Evolutionary conservation across 768 basidiomycete species (phyloP).

Genomic region (Phallus indusiatus): DNA sequence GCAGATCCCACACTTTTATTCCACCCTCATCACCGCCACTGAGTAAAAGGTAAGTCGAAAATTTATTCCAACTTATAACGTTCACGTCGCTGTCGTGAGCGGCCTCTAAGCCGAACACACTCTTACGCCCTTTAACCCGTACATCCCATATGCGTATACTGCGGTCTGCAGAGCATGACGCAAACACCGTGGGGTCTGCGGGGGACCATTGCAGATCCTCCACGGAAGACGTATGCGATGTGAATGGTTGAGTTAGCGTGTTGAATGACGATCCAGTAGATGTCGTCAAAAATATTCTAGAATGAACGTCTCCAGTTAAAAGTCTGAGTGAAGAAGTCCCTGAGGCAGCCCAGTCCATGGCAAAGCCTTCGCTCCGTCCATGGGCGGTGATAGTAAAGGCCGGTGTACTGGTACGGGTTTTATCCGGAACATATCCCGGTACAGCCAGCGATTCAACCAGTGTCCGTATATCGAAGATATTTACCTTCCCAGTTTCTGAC

Average conservation of each 20-base stretch:
- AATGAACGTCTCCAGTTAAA: slow-evolving; percentile 83
- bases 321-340: slow-evolving; percentile 62
- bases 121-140: slow-evolving; percentile 76
- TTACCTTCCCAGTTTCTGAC: slow-evolving; percentile 94
- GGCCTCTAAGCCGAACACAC: slow-evolving; percentile 67
- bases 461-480: slow-evolving; percentile 91
- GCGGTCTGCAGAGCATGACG: slow-evolving; percentile 88
- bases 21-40: slow-evolving; percentile 95
- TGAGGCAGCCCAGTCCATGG: slow-evolving; percentile 92
- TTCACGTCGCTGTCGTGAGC: slow-evolving; percentile 95
- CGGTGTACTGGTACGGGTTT: slow-evolving; percentile 50
- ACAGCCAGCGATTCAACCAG: slow-evolving; percentile 84
- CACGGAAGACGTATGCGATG: slow-evolving; percentile 83
- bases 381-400: slow-evolving; percentile 79
- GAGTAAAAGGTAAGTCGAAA: slow-evolving; percentile 71
- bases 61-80: slow-evolving; percentile 96
- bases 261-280: slow-evolving; percentile 76
- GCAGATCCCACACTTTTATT: slow-evolving; percentile 96
- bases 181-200: slow-evolving; percentile 86
- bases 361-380: slow-evolving; percentile 86
- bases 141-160: slow-evolving; percentile 95
- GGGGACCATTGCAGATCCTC: slow-evolving; percentile 99
- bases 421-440: slow-evolving; percentile 71
- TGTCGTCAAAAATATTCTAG: slow-evolving; percentile 90
- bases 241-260: slow-evolving; percentile 71